Evolutionary conservation across 2,329 filamentous ascomycete species (phyloP), one percentile per base, ranked within the genome.

Genomic region (Aureobasidium lini): DNA sequence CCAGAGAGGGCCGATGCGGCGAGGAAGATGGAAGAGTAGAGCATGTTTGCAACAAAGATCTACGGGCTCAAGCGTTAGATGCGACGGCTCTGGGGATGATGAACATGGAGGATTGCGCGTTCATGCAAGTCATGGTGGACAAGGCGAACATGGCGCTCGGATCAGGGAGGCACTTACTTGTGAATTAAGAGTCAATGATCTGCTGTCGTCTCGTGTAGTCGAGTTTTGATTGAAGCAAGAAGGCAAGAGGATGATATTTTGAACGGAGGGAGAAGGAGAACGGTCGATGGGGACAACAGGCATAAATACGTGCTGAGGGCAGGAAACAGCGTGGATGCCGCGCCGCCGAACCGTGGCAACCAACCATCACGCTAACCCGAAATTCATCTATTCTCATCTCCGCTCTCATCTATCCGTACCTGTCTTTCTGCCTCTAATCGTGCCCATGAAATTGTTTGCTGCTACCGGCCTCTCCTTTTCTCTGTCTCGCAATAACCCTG

Each of bases 1-100:
- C 74, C 71, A 65, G 76, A 71, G 62, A 80, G 69, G 63, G 80
- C 73, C 65, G 77, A 66, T 50, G 75, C 74, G 68, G 77, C 72
- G 67, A 79, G 61, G 66, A 79, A 63, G 65, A 78, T 66, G 61
- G 74, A 71, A 40, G 76, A 74, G 73, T 75, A 76, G 73, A 76
- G 71, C 79, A 81, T 78, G 65, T 60, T 79, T 71, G 47, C 43
- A 36, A 47, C 42, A 31, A 58, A 32, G 60, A 61, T 59, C 56
- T 61, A 40, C 60, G 16, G 53, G 43, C 28, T 46, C 44, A 58
- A 44, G 50, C 29, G 52, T 61, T 44, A 61, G 53, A 57, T 57
- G 52, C 40, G 39, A 57, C 39, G 32, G 52, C 52, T 44, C 42
- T 46, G 52, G 32, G 39, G 16, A 7, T 34, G 10, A 9, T 9